phyloP scores from a whole-genome alignment of 306 rosid species.

The Vicia faba region DNA sequence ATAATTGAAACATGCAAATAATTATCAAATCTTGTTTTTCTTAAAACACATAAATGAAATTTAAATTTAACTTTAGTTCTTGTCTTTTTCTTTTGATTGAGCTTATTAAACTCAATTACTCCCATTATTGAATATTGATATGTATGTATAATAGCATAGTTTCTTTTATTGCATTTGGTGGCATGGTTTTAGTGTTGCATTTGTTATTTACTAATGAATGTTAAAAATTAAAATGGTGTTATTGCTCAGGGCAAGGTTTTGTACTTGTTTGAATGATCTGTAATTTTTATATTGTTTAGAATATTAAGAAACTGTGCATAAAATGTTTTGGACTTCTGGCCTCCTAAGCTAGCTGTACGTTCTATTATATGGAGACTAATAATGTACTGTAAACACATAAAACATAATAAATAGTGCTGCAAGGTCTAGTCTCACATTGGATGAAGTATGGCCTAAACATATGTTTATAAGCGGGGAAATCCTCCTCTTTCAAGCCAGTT shows the following conservation, averaged over 20 bases:
- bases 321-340: neutral
- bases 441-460: too few species aligned
- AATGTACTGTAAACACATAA: neutral
- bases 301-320: neutral
- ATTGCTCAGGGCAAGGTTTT: constrained; percentile 6
- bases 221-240: constrained; percentile 15
- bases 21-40: neutral
- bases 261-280: neutral
- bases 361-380: constrained; percentile 8
- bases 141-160: neutral
- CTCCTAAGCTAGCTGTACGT: neutral
- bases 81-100: neutral
- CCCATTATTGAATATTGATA: neutral
- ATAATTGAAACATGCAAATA: constrained; percentile 14
- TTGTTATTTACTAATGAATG: constrained; percentile 21
- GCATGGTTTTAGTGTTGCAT: constrained; percentile 16
- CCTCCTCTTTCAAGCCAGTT: too few species aligned
- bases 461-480: too few species aligned
- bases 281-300: neutral
- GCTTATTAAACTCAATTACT: neutral
- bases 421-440: neutral
- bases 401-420: neutral
- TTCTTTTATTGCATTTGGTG: constrained; percentile 8
- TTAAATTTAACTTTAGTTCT: neutral
- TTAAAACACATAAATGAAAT: neutral